Conservation (phyloP, 805 yeast species). For the Ogataea sp. region DNA sequence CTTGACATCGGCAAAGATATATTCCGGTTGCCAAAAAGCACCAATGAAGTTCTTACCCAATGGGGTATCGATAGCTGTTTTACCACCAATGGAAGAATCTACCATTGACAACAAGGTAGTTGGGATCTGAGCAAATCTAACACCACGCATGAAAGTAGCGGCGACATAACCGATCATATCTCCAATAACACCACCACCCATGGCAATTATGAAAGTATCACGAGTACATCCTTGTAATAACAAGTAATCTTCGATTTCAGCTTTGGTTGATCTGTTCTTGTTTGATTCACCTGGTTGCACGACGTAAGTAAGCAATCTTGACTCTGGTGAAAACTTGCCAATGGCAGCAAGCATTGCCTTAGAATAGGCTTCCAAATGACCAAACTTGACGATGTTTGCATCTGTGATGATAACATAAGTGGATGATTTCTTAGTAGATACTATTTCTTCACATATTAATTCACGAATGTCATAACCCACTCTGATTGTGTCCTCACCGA, state of each 20-base stretch:
- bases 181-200: slow-evolving; percentile 98
- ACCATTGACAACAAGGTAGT: slow-evolving; percentile 95
- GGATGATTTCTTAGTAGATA: slow-evolving; percentile 62
- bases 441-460: slow-evolving; percentile 64
- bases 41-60: slow-evolving; percentile 93
- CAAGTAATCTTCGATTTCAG: slow-evolving; percentile 84
- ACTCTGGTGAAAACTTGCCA: slow-evolving; percentile 32
- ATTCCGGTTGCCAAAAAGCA: slow-evolving; percentile 94
- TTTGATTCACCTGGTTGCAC: slow-evolving; percentile 92
- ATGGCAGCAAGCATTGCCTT: slow-evolving; percentile 33
- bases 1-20: slow-evolving; percentile 79
- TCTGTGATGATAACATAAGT: slow-evolving; percentile 92
- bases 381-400: slow-evolving; percentile 62
- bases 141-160: slow-evolving; percentile 99
- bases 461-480: slow-evolving; percentile 78
- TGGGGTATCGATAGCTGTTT: slow-evolving; percentile 97
- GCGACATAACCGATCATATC: slow-evolving; percentile 99
- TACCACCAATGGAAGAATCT: slow-evolving; percentile 96
- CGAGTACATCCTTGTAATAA: slow-evolving; percentile 83
- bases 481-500: slow-evolving; percentile 79
- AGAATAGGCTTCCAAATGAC: slow-evolving; percentile 44
- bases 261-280: slow-evolving; percentile 84
- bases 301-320: slow-evolving; percentile 64
- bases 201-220: slow-evolving; percentile 88
- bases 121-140: slow-evolving; percentile 87